Percentiles rank a stretch among this genome's conserved stretches.
Evolutionary conservation across 305 asterid genomes (phyloP).

Genomic region (Solanum hybrid): DNA sequence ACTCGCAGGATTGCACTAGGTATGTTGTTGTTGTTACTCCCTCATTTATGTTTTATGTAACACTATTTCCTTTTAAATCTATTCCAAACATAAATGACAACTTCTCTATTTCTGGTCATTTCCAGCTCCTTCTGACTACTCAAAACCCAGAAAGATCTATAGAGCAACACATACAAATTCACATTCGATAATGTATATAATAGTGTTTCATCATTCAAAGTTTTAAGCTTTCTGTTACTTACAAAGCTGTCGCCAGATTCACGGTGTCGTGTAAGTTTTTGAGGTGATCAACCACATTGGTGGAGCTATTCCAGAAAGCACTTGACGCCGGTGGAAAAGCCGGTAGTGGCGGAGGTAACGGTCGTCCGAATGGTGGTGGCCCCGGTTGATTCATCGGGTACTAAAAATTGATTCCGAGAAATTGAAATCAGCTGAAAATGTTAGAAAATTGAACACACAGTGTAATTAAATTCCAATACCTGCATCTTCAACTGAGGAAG

Average conservation of each 20-base stretch:
- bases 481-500: not conserved
- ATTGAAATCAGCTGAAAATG: not conserved
- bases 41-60: not conserved
- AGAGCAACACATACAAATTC: not conserved
- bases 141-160: not conserved
- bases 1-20: not conserved
- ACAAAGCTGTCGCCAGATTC: constrained; percentile 50
- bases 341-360: constrained; percentile 43
- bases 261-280: constrained; percentile 46
- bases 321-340: constrained; percentile 50
- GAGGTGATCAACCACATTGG: constrained; percentile 49
- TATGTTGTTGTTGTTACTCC: not conserved
- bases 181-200: not conserved
- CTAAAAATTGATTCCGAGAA: not conserved
- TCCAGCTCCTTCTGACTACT: not conserved
- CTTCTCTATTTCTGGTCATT: not conserved
- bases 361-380: constrained; percentile 27
- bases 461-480: not conserved
- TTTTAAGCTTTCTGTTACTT: constrained; percentile 14
- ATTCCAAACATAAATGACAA: not conserved
- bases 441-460: not conserved
- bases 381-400: constrained; percentile 39
- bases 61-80: not conserved
- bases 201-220: not conserved
- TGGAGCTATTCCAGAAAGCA: constrained; percentile 49